Base-by-base conservation (phyloP, 208 protist genomes). In the Strigomonas culicis region DNA sequence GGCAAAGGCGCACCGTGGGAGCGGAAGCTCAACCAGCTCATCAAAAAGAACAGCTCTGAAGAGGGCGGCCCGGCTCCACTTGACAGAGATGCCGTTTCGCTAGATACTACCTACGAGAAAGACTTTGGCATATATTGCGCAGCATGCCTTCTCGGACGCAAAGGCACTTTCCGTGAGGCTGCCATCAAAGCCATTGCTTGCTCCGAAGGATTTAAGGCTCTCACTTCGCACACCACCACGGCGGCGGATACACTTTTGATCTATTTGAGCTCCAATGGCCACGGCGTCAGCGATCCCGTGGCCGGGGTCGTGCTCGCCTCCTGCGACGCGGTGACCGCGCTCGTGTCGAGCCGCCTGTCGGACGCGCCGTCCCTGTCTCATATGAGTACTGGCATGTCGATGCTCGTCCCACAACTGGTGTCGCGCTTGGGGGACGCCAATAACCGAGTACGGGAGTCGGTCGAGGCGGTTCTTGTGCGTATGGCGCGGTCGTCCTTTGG, bases 361-460 rank as follows among this genome's bases (percentile, higher is more conserved):
- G 75, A 75, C 4, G 49, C 62, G 41, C 60, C 73, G 49, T 46
- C 75, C 15, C 34, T 70, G 22, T 69, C 60, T 34, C 61, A 72
- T 30, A 36, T 86, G 28, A 31, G 17, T 8, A 58, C 65, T 49
- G 41, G 67, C 31, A 34, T 80, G 69, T 46, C 47, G 27, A 72
- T 70, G 32, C 52, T 86, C 34, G 56, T 92, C 32, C 70, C 74
- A 1, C 70, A 84, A 30, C 59, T 92, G 47, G 73, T 92, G 41
- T 68, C 41, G 21, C 86, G 86, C 43, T 64, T 85, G 43, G 92
- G 83, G 24, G 92, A 97, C 61, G 74, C 67, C 24, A 95, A 94
- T 71, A 70, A 57, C 28, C 75, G 86, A 25, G 68, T 95, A 30
- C 85, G 90, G 36, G 87, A 95, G 51, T 77, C 56, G 28, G 69